phyloP scores from a whole-genome alignment of 1,139 yeast species.

The Saccharomyces uvarum region DNA sequence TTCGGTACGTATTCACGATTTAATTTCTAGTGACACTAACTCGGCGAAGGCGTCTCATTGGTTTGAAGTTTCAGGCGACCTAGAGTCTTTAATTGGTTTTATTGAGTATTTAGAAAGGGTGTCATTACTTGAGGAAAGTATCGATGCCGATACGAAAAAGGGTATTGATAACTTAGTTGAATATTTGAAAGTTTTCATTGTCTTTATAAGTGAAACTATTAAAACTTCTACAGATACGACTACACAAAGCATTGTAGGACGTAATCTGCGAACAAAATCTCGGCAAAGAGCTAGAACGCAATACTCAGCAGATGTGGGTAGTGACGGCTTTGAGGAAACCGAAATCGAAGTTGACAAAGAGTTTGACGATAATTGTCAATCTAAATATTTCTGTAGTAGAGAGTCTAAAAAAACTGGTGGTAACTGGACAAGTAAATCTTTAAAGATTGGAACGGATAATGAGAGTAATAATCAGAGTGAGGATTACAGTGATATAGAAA shows the following conservation, averaged over 20 bases:
- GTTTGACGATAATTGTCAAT: neutral
- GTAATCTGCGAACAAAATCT: neutral
- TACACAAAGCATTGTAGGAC: neutral
- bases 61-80: conserved; percentile 26
- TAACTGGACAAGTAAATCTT: neutral
- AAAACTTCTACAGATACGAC: neutral
- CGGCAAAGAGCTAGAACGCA: neutral
- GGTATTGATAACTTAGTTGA: conserved; percentile 1
- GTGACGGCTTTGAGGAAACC: neutral
- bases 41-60: conserved; percentile 9
- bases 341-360: neutral
- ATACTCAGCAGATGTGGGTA: neutral
- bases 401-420: neutral
- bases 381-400: neutral
- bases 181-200: neutral
- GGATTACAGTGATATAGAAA: neutral
- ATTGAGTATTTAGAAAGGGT: conserved; percentile 17
- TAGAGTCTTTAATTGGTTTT: conserved; percentile 19
- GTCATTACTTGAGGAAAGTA: conserved; percentile 4
- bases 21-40: neutral
- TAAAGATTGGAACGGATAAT: neutral
- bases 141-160: neutral
- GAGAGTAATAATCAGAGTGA: neutral
- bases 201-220: neutral
- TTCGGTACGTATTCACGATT: neutral